phyloP scores from a whole-genome alignment of 371 early-diverging fungal species.

The Circinella minor region DNA sequence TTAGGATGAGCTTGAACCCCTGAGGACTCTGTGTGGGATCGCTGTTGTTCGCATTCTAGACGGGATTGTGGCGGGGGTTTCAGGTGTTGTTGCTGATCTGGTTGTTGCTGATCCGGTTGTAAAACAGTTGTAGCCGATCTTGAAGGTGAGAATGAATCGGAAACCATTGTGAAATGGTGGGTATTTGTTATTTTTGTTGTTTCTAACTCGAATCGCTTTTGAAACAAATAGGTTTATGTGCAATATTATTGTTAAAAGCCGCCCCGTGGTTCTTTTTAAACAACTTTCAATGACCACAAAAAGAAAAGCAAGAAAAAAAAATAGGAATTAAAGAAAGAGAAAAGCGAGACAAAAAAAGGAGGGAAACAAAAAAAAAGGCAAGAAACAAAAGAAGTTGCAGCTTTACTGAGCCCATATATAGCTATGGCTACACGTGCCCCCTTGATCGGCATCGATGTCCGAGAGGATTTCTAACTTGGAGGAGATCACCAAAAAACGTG shows the following conservation, averaged over 20 bases:
- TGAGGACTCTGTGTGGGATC: constrained; percentile 9
- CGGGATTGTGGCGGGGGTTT: constrained; percentile 1
- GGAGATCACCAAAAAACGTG: background rate
- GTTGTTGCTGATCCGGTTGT: background rate
- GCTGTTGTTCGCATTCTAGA: background rate
- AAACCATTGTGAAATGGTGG: background rate
- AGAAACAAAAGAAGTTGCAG: constrained; percentile 5
- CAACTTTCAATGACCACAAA: background rate
- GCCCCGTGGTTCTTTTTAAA: background rate
- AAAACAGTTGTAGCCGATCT: constrained; percentile 13
- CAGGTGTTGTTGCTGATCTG: background rate
- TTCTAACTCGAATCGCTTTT: too few species aligned
- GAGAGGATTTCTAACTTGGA: background rate
- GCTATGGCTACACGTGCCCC: constrained; percentile 1
- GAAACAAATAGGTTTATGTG: too few species aligned
- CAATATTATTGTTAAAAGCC: too few species aligned
- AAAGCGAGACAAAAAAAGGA: constrained; percentile 1
- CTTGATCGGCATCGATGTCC: constrained; percentile 8
- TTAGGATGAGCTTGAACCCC: constrained; percentile 1
- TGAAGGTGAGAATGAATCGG: constrained; percentile 12
- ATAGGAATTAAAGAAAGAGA: background rate
- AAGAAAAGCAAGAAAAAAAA: background rate
- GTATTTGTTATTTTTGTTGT: background rate
- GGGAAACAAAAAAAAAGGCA: constrained; percentile 3
- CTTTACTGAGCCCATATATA: background rate